Evolutionary conservation across 495 filamentous ascomycete genomes (phyloP).

Genomic region (Penicillium malachiteum): DNA sequence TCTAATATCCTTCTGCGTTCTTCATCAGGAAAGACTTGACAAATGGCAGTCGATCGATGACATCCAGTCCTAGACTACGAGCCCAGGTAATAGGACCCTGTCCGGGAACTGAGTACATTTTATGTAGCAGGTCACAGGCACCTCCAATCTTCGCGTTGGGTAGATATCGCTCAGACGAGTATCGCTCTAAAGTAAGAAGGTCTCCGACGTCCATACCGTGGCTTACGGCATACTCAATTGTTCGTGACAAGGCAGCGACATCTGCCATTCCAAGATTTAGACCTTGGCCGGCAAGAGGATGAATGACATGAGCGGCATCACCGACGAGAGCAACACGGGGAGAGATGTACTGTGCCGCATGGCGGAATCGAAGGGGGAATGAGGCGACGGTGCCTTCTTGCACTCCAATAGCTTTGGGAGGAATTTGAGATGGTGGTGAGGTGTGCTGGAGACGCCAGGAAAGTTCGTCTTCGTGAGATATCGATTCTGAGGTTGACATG

Average conservation of each 20-base stretch:
- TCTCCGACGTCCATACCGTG: constrained; percentile 85
- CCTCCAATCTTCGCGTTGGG: constrained; percentile 84
- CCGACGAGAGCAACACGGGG: constrained; percentile 86
- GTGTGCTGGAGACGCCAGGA: constrained; percentile 78
- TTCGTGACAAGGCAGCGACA: constrained; percentile 68
- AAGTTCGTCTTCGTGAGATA: constrained; percentile 67
- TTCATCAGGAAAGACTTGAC: constrained; percentile 88
- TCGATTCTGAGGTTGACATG: constrained; percentile 40
- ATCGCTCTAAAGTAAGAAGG: constrained; percentile 71
- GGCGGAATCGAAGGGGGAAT: constrained; percentile 87
- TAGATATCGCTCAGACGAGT: constrained; percentile 74
- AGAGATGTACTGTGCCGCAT: constrained; percentile 87
- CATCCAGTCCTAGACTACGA: constrained; percentile 71
- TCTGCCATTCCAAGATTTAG: constrained; percentile 92
- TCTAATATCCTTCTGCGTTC: constrained; percentile 67
- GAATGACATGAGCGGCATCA: constrained; percentile 92
- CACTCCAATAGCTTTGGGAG: constrained; percentile 60
- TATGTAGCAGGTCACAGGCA: constrained; percentile 90
- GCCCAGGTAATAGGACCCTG: constrained; percentile 73
- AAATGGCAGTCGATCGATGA: constrained; percentile 72
- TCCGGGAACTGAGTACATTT: constrained; percentile 73
- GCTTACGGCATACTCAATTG: constrained; percentile 71
- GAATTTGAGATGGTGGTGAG: constrained; percentile 48
- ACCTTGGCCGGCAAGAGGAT: constrained; percentile 92
- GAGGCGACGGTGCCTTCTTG: constrained; percentile 81